Evolutionary conservation across 2,329 filamentous ascomycete genomes (phyloP).

Genomic region (Trichophyton benhamiae): DNA sequence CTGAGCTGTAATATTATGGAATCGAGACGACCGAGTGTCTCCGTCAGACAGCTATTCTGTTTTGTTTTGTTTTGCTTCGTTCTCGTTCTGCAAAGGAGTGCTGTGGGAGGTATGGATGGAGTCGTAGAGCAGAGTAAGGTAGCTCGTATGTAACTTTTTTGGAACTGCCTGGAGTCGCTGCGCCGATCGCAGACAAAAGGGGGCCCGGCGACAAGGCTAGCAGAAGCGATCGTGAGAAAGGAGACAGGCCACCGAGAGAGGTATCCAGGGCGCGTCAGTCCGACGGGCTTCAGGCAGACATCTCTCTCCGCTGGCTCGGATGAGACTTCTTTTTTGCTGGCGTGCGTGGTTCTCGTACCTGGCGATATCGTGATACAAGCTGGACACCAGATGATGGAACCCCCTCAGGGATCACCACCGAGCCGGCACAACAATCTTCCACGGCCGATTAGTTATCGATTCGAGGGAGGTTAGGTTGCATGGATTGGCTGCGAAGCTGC

Average conservation of each 20-base stretch:
- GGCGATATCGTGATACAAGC: neutral
- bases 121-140: too few relatives aligned
- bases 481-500: too few relatives aligned
- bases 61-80: neutral
- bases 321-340: too few relatives aligned
- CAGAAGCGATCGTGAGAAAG: too few relatives aligned
- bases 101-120: too few relatives aligned
- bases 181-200: neutral
- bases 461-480: too few relatives aligned
- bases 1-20: neutral
- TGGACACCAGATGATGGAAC: neutral
- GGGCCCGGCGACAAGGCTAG: neutral
- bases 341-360: neutral
- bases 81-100: too few relatives aligned
- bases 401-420: neutral
- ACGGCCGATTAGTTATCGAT: neutral
- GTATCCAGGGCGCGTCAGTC: neutral
- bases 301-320: too few relatives aligned
- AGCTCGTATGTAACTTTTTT: too few relatives aligned
- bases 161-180: neutral
- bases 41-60: neutral
- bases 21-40: neutral
- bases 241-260: too few relatives aligned
- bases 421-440: neutral
- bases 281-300: too few relatives aligned